Evolutionary conservation across 306 rosid species (phyloP).

Genomic region (Malus asiatica): DNA sequence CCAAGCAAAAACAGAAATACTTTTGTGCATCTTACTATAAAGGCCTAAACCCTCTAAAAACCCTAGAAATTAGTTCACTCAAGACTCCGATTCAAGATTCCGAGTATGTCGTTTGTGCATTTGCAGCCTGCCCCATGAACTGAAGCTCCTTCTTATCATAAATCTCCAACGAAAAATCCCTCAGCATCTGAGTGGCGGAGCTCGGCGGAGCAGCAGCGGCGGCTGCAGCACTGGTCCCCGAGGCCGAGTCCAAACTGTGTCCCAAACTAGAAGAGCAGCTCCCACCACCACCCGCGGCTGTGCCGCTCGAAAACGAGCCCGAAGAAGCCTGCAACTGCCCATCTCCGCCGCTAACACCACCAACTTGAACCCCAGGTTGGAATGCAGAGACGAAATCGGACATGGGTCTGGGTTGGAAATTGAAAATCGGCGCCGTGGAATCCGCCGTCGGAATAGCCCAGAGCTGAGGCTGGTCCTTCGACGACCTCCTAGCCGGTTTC

Average conservation of each 20-base stretch:
- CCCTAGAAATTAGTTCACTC: not conserved
- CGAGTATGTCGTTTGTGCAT: constrained; percentile 34
- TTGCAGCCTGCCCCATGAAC: constrained; percentile 45
- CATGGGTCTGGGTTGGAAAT: constrained; percentile 51
- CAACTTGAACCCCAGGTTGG: constrained; percentile 28
- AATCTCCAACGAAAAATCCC: constrained; percentile 62
- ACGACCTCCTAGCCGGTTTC: constrained; percentile 25
- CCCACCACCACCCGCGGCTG: constrained; percentile 15
- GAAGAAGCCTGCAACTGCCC: constrained; percentile 12
- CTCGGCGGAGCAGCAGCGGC: not conserved
- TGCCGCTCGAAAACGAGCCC: constrained; percentile 17
- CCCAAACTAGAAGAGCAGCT: constrained; percentile 38
- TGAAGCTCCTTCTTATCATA: constrained; percentile 72
- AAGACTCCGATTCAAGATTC: constrained; percentile 26
- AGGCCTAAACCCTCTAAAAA: not conserved
- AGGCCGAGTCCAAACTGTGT: constrained; percentile 22
- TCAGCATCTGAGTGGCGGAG: constrained; percentile 41
- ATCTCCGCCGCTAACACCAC: not conserved
- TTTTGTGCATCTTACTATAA: no score
- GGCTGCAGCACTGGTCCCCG: constrained; percentile 8
- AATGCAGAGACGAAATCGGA: constrained; percentile 53
- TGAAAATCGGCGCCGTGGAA: constrained; percentile 31
- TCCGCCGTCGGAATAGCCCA: constrained; percentile 62
- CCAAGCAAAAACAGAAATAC: no score
- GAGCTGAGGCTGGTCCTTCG: constrained; percentile 61